Conservation (phyloP, 106 monocot genomes). For the Posidonia australis region DNA sequence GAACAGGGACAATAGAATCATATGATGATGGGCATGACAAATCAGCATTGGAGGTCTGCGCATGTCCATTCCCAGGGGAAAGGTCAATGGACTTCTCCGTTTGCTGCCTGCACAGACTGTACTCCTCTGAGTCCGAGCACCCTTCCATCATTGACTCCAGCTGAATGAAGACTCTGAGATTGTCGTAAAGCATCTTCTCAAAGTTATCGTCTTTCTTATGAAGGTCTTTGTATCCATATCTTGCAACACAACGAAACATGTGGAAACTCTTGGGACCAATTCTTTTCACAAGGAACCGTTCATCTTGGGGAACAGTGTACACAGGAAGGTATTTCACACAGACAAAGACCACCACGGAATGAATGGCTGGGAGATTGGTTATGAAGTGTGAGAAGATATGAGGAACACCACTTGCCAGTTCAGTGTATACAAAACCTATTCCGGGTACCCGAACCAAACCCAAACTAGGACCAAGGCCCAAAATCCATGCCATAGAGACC, state of each 20-base stretch:
- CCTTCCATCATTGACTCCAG: slow-evolving; percentile 87
- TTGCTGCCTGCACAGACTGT: slow-evolving; percentile 14
- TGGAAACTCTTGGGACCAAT: slow-evolving; percentile 78
- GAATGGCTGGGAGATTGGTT: slow-evolving; percentile 89
- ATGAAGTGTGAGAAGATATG: slow-evolving; percentile 90
- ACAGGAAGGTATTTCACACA: slow-evolving; percentile 87
- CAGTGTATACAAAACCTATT: slow-evolving; percentile 80
- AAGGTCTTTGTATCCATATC: slow-evolving; percentile 87
- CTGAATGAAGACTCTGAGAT: slow-evolving; percentile 35
- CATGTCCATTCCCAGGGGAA: background rate
- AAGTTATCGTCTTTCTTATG: slow-evolving; percentile 79
- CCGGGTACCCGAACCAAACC: slow-evolving; percentile 92
- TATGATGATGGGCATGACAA: slow-evolving; percentile 10
- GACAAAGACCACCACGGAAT: slow-evolving; percentile 69
- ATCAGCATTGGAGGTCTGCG: slow-evolving; percentile 2
- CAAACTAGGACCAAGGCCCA: slow-evolving; percentile 82
- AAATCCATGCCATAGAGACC: slow-evolving; percentile 89
- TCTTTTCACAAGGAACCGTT: slow-evolving; percentile 64
- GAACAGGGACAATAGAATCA: slow-evolving; percentile 42
- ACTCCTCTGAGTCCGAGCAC: slow-evolving; percentile 58
- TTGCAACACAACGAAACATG: slow-evolving; percentile 84
- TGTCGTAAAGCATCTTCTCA: slow-evolving; percentile 74
- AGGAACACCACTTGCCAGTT: slow-evolving; percentile 75
- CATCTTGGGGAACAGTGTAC: slow-evolving; percentile 64
- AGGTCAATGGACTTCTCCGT: slow-evolving; percentile 8